Evolutionary conservation across 306 rosid species (phyloP).

Genomic region (Dryas drummondii): DNA sequence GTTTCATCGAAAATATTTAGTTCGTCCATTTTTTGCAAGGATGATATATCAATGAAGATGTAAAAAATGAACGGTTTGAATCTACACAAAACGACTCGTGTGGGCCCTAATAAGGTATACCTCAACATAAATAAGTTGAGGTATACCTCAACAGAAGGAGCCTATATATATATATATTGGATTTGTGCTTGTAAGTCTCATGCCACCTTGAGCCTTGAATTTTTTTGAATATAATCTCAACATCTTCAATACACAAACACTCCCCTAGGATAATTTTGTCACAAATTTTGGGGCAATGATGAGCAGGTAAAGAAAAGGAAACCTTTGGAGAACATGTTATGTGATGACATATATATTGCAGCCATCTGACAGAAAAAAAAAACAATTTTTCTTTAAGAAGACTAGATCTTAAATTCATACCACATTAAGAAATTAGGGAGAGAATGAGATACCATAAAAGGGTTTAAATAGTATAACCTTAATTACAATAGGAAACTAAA

Average conservation of each 20-base stretch:
- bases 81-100: too few species aligned
- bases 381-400: not conserved
- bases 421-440: not conserved
- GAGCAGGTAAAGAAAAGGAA: not conserved
- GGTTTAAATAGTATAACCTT: not conserved
- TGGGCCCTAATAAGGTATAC: too few species aligned
- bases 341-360: not conserved
- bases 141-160: too few species aligned
- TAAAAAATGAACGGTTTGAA: too few species aligned
- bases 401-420: not conserved
- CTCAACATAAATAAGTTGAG: too few species aligned
- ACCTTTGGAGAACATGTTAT: not conserved
- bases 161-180: too few species aligned
- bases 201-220: not conserved
- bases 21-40: too few species aligned
- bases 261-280: not conserved
- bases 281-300: not conserved
- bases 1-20: too few species aligned
- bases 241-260: not conserved
- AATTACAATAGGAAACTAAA: not conserved
- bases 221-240: not conserved
- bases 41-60: too few species aligned
- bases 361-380: not conserved
- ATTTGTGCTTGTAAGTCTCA: too few species aligned
- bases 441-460: not conserved